These are phyloP conservation scores for Climacium dendroides DNA, from an alignment of 225 moss, liverwort and hornwort genomes.

Conservation along the genomic window DNA sequence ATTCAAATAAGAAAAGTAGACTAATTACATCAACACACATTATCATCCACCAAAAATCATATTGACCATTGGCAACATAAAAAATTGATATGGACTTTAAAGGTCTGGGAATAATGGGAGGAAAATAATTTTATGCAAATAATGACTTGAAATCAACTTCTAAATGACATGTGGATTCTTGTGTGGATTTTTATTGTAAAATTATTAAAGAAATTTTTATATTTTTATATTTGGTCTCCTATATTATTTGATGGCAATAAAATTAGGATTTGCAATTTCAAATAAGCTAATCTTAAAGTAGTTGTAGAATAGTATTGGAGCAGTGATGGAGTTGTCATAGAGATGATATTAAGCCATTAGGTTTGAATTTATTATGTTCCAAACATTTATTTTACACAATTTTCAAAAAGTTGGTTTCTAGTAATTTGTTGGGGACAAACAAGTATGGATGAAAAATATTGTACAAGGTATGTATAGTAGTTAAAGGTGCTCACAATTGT, in stretches of 20 bases:
- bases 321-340: background rate
- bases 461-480: background rate
- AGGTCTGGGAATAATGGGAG: background rate
- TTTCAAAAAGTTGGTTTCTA: background rate
- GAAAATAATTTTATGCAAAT: background rate
- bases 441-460: rapidly evolving
- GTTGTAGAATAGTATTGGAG: background rate
- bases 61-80: background rate
- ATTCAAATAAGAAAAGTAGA: background rate
- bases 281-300: background rate
- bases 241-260: rapidly evolving
- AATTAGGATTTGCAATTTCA: background rate
- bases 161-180: background rate
- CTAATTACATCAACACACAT: background rate
- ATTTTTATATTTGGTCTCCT: background rate
- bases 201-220: too few species aligned
- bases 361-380: background rate
- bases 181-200: background rate
- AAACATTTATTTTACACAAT: background rate
- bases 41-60: background rate
- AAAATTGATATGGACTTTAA: background rate
- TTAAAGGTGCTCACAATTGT: background rate
- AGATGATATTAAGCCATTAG: background rate
- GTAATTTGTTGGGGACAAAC: background rate
- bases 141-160: background rate